phyloP scores from a whole-genome alignment of 1,139 yeast genomes.

The Protomyces inouyei region DNA sequence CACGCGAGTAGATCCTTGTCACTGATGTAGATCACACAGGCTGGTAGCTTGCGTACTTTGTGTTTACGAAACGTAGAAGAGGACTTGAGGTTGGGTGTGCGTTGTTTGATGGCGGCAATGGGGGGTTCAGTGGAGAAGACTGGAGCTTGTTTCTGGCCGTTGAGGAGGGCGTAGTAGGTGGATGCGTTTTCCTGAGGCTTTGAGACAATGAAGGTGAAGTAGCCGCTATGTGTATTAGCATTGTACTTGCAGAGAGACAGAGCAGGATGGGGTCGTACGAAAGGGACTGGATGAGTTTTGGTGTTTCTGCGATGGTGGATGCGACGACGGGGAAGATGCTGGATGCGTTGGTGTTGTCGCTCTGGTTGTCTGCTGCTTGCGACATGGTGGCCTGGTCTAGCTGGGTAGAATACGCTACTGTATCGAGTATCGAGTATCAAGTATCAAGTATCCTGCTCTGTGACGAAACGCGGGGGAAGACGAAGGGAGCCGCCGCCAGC shows the following conservation, averaged over 20 bases:
- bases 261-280: neutral
- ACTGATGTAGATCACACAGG: neutral
- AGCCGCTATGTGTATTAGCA: neutral
- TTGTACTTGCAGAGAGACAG: neutral
- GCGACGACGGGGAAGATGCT: constrained; percentile 1
- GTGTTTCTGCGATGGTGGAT: neutral
- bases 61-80: neutral
- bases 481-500: neutral
- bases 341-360: neutral
- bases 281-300: neutral
- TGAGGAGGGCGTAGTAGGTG: neutral
- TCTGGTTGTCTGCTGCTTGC: neutral
- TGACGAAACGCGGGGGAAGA: neutral
- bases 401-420: neutral
- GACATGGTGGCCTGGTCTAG: neutral
- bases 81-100: neutral
- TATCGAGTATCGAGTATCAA: neutral
- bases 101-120: neutral
- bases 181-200: neutral
- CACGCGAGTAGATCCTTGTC: neutral
- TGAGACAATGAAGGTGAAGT: neutral
- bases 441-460: neutral
- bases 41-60: neutral
- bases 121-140: neutral
- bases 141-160: neutral